Evolutionary conservation across 345 rosid species (phyloP), one percentile per base, ranked within the genome.

Genomic region (Gynandropsis gynandra): DNA sequence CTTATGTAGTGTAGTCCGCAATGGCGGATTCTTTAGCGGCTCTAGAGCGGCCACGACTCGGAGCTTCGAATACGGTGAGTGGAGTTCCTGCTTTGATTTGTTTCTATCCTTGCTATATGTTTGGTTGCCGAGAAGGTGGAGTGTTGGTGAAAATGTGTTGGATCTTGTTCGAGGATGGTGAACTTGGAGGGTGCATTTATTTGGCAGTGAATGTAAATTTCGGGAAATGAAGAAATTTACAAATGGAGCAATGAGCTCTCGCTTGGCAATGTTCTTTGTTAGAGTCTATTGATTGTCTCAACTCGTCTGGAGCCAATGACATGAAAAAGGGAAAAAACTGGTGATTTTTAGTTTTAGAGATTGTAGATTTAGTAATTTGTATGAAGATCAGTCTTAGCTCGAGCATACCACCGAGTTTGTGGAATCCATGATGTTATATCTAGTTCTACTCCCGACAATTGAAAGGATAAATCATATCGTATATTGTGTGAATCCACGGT

Each of bases 1-100:
- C 41, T 37, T 10, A 37, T 37, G 1, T 10, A 10, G 4, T 10
- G n/a, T 37, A 10, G 11, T 67, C 52, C 61, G 42, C 75, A 78
- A 89, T 89, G 97, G 81, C 87, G 76, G 76, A 77, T 74, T 72
- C 97, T 43, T 55, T 79, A 64, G 81, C 88, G 39, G 75, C 83
- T 68, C 59, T 80, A 60, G 92, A 88, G 60, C 83, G 95, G 21
- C 82, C 87, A 11, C 75, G 84, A 52, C 66, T 44, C 17, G 87
- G 84, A 49, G 61, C 75, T 48, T 66, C 83, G 32, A 85, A 81
- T 74, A 73, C 85, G 93, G 97, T 89, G 63, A 47, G 15, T 4
- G 12, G 24, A 20, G 48, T 59, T 41, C 46, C 56, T 42, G 9
- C 4, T 43, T 35, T 24, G 12, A 7, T 19, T 52, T 12, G 12